These are phyloP conservation scores for Aspergillus sp. DNA, from an alignment of 2,329 filamentous ascomycete species.

Conservation along the genomic window DNA sequence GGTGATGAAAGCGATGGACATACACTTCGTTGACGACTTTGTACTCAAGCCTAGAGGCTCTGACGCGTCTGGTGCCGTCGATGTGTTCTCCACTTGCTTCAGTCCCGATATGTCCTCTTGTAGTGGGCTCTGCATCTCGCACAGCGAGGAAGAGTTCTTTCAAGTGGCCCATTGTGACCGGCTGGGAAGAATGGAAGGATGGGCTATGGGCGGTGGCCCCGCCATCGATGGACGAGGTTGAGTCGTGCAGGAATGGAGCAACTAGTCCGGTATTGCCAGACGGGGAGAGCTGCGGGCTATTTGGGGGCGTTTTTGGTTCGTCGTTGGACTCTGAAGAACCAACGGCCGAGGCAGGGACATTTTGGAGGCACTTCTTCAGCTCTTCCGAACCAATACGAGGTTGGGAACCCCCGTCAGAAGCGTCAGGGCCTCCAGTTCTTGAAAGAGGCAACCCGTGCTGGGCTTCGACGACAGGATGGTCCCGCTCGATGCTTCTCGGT, in stretches of 20 bases:
- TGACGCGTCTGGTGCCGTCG: neutral
- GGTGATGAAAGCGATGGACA: neutral
- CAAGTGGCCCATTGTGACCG: neutral
- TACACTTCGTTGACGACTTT: neutral
- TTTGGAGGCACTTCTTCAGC: neutral
- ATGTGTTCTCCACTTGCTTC: neutral
- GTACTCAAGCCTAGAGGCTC: neutral
- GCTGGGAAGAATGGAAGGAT: neutral
- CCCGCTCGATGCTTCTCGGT: neutral
- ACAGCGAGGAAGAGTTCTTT: neutral
- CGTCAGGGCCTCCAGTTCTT: neutral
- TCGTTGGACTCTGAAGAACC: neutral
- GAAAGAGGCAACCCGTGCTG: neutral
- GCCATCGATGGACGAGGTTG: neutral
- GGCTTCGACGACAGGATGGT: neutral
- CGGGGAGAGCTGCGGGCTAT: neutral
- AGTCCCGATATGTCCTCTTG: neutral
- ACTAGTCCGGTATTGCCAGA: neutral
- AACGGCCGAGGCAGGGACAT: neutral
- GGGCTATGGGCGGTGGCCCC: neutral
- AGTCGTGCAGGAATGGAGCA: neutral
- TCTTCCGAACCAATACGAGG: neutral
- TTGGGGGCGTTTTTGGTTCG: neutral
- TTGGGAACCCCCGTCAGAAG: neutral
- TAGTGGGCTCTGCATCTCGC: neutral